phyloP scores from a whole-genome alignment of 1,139 yeast species.

The Pichia cactophila region DNA sequence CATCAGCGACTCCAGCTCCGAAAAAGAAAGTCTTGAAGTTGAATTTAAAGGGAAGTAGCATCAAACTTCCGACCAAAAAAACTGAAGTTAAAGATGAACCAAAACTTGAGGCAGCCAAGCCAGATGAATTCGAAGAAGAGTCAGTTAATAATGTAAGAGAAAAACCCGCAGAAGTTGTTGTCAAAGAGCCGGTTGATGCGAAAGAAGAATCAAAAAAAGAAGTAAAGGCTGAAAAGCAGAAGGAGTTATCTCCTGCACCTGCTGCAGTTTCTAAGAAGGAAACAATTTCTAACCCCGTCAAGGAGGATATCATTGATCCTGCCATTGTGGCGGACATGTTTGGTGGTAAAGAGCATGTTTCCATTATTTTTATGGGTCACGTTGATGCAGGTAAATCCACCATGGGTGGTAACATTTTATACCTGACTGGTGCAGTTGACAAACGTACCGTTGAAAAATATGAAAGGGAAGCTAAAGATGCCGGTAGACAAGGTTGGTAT shows the following conservation, averaged over 20 bases:
- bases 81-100: slow-evolving; percentile 22
- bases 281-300: slow-evolving; percentile 10
- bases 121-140: slow-evolving; percentile 11
- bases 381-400: slow-evolving; percentile 99
- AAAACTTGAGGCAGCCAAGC: slow-evolving; percentile 22
- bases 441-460: slow-evolving; percentile 98
- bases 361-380: slow-evolving; percentile 98
- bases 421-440: slow-evolving; percentile 92
- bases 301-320: slow-evolving; percentile 66
- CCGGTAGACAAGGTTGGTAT: slow-evolving; percentile 99
- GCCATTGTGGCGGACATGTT: slow-evolving; percentile 86
- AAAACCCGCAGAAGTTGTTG: not conserved
- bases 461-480: slow-evolving; percentile 97
- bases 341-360: slow-evolving; percentile 95
- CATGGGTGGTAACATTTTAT: slow-evolving; percentile 96
- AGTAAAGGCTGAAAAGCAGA: slow-evolving; percentile 18
- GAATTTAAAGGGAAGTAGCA: slow-evolving; percentile 51
- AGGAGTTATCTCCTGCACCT: slow-evolving; percentile 6
- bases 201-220: slow-evolving; percentile 2
- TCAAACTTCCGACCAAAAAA: slow-evolving; percentile 58
- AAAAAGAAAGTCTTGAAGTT: slow-evolving; percentile 52
- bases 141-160: slow-evolving; percentile 24
- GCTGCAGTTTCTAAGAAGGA: slow-evolving; percentile 5
- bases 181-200: not conserved
- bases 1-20: slow-evolving; percentile 46